phyloP scores from a whole-genome alignment of 257 asterid genomes.

The Penstemon newberryi region DNA sequence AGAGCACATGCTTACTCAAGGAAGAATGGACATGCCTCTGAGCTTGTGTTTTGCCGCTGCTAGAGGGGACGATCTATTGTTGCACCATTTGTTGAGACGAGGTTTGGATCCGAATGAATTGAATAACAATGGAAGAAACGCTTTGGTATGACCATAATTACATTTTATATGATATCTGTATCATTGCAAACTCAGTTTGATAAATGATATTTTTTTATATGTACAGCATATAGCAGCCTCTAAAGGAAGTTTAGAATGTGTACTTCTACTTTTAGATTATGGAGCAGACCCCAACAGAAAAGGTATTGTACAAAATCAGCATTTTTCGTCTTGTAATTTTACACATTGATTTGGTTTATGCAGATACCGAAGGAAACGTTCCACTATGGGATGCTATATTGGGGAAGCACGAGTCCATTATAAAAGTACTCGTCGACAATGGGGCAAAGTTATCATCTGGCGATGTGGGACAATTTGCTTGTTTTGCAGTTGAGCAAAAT shows the following conservation, averaged over 20 bases:
- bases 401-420: constrained; percentile 49
- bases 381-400: constrained; percentile 80
- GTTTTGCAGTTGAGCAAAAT: constrained; percentile 63
- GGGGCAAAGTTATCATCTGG: constrained; percentile 63
- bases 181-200: too few relatives aligned
- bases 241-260: constrained; percentile 54
- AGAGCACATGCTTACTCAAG: constrained; percentile 75
- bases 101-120: constrained; percentile 72
- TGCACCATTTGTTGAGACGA: constrained; percentile 62
- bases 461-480: constrained; percentile 62
- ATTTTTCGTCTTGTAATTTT: background rate
- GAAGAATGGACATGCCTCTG: constrained; percentile 80
- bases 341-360: constrained; percentile 14
- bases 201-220: constrained; percentile 4
- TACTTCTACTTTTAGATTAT: constrained; percentile 59
- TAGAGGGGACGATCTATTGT: constrained; percentile 66
- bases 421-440: constrained; percentile 52
- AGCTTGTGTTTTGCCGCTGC: constrained; percentile 83
- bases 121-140: constrained; percentile 59
- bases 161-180: too few relatives aligned
- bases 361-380: constrained; percentile 80
- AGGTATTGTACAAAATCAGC: constrained; percentile 41
- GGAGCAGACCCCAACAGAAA: constrained; percentile 69
- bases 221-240: constrained; percentile 74
- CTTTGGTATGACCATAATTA: constrained; percentile 46